phyloP scores from a whole-genome alignment of 2,329 filamentous ascomycete genomes.

The Stagonosporopsis rhizophila region DNA sequence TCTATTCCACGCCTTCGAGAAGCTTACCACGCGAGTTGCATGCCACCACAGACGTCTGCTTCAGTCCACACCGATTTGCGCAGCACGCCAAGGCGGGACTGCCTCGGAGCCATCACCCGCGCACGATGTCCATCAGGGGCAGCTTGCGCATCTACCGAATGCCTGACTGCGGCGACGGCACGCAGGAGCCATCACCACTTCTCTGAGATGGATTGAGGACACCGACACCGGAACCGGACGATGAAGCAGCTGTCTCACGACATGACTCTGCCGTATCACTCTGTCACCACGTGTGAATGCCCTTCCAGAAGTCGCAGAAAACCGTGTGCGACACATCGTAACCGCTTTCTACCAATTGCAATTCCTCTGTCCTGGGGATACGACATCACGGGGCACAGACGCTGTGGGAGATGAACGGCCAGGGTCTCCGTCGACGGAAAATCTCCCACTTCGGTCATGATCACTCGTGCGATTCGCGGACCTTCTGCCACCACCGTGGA shows the following conservation, averaged over 20 bases:
- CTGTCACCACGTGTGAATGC: conserved; percentile 27
- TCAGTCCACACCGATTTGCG: conserved; percentile 16
- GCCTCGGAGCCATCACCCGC: conserved; percentile 14
- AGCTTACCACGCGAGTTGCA: conserved; percentile 30
- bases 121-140: conserved; percentile 26
- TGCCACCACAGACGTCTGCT: conserved; percentile 21
- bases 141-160: conserved; percentile 26
- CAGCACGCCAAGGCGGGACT: conserved; percentile 9
- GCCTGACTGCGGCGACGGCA: conserved; percentile 22
- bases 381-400: conserved; percentile 17
- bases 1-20: conserved; percentile 29
- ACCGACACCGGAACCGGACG: background rate
- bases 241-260: conserved; percentile 14
- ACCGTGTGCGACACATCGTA: background rate
- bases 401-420: conserved; percentile 29
- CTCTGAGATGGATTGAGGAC: background rate
- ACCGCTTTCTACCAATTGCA: background rate
- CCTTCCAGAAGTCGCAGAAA: conserved; percentile 9
- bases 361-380: conserved; percentile 6
- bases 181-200: conserved; percentile 7
- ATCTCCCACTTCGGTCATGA: conserved; percentile 33
- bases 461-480: conserved; percentile 39
- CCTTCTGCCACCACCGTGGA: conserved; percentile 36
- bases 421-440: conserved; percentile 42
- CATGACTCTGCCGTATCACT: conserved; percentile 23